phyloP scores from a whole-genome alignment of 2,329 filamentous ascomycete species.

The Immersiporthe knoxdaviesiana region DNA sequence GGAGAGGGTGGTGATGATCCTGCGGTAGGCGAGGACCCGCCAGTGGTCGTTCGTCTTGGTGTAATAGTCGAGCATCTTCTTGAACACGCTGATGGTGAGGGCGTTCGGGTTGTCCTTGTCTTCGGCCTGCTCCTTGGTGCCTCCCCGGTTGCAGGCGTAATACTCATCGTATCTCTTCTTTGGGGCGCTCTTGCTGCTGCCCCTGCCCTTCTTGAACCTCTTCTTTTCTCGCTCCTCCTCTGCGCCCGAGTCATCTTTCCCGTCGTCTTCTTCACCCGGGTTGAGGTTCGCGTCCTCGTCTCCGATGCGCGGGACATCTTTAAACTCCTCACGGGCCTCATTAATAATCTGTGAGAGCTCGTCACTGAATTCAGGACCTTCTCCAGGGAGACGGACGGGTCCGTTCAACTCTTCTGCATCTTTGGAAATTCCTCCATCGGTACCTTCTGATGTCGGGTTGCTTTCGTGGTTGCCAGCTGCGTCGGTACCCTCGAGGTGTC shows the following conservation, averaged over 20 bases:
- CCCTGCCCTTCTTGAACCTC: constrained; percentile 29
- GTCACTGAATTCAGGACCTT: constrained; percentile 43
- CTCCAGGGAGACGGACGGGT: neutral
- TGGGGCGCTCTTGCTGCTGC: constrained; percentile 27
- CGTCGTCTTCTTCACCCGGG: constrained; percentile 32
- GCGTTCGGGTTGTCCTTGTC: constrained; percentile 68
- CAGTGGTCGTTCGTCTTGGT: constrained; percentile 74
- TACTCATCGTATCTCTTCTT: constrained; percentile 48
- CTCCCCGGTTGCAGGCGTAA: constrained; percentile 60
- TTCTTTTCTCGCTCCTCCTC: constrained; percentile 35
- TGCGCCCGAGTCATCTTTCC: constrained; percentile 31
- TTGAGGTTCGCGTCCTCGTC: constrained; percentile 49
- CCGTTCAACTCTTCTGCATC: constrained; percentile 21
- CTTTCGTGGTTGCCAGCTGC: no score
- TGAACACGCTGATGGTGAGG: constrained; percentile 74
- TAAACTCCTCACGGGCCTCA: constrained; percentile 58
- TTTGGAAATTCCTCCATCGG: neutral
- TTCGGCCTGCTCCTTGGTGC: constrained; percentile 44
- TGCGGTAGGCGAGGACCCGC: constrained; percentile 76
- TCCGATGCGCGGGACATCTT: constrained; percentile 58
- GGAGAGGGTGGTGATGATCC: constrained; percentile 73
- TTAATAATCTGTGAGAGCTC: constrained; percentile 67
- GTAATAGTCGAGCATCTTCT: constrained; percentile 81
- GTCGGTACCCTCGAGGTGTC: neutral
- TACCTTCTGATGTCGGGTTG: neutral